These are phyloP conservation scores for rapeseed (Brassica napus) DNA, from an alignment of 345 rosid species.

Conservation along the genomic window DNA sequence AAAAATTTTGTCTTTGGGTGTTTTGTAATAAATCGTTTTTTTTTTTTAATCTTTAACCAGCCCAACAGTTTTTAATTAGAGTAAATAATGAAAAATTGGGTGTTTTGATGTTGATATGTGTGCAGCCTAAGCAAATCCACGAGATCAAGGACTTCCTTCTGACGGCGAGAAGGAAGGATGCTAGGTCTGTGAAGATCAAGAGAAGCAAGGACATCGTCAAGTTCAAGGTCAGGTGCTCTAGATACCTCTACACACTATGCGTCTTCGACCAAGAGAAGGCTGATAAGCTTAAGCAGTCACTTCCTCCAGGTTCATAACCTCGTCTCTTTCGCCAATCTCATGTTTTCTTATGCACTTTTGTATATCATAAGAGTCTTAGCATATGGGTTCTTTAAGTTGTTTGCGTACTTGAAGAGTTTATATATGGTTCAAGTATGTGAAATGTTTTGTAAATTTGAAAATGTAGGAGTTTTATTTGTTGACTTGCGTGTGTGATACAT, in stretches of 20 bases:
- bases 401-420: too few species aligned
- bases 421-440: too few species aligned
- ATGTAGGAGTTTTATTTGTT: too few species aligned
- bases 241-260: conserved; percentile 64
- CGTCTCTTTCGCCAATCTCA: neutral
- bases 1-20: neutral
- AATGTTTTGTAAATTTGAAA: too few species aligned
- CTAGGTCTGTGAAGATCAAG: conserved; percentile 69
- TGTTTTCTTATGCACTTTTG: neutral
- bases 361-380: neutral
- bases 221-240: conserved; percentile 70
- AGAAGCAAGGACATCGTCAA: conserved; percentile 63
- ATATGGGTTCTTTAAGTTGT: neutral
- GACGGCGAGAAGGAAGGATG: conserved; percentile 74
- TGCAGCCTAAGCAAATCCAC: conserved; percentile 65
- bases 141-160: conserved; percentile 72
- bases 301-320: conserved; percentile 54
- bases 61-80: neutral
- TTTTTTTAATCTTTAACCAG: neutral
- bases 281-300: conserved; percentile 69
- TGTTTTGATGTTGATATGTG: neutral
- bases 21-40: neutral
- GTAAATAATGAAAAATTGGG: neutral
- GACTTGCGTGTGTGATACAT: too few species aligned
- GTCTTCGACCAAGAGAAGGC: conserved; percentile 67